Evolutionary conservation across 2,329 filamentous ascomycete species (phyloP).

Genomic region (Curvularia sp.): DNA sequence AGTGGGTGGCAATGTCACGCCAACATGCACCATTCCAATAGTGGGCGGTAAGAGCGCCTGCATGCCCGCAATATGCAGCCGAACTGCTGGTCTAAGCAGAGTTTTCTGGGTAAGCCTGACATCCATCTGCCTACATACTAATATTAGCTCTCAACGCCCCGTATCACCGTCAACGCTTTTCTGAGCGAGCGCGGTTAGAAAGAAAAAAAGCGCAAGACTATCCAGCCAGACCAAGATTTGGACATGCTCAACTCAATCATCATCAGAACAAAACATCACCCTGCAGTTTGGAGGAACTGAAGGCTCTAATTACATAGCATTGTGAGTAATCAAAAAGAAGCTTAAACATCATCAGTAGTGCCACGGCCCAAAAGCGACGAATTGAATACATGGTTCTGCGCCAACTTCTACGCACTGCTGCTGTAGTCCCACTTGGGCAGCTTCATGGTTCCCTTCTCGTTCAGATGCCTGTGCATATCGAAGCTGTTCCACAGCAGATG

Average conservation of each 20-base stretch:
- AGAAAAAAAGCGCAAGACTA: no score
- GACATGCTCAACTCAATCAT: no score
- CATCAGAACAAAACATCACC: neutral
- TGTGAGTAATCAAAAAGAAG: neutral
- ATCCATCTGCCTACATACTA: neutral
- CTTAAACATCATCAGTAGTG: neutral
- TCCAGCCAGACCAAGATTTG: no score
- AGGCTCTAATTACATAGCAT: neutral
- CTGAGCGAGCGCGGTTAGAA: no score
- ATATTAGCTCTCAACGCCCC: neutral
- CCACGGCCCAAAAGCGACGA: neutral
- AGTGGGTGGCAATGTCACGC: constrained; percentile 27
- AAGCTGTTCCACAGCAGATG: constrained; percentile 86
- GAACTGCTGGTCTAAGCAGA: constrained; percentile 25
- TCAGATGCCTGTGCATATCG: constrained; percentile 85
- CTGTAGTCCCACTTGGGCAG: constrained; percentile 67
- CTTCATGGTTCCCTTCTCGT: constrained; percentile 90
- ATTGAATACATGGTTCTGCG: neutral
- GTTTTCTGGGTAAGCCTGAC: constrained; percentile 16
- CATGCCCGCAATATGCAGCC: constrained; percentile 20
- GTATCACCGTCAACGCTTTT: no score
- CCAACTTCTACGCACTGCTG: constrained; percentile 12
- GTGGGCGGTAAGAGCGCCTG: constrained; percentile 18
- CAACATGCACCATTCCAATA: constrained; percentile 20
- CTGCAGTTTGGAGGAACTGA: neutral